Conservation (phyloP, 768 basidiomycete species). For the Kwoniella botswanensis region DNA sequence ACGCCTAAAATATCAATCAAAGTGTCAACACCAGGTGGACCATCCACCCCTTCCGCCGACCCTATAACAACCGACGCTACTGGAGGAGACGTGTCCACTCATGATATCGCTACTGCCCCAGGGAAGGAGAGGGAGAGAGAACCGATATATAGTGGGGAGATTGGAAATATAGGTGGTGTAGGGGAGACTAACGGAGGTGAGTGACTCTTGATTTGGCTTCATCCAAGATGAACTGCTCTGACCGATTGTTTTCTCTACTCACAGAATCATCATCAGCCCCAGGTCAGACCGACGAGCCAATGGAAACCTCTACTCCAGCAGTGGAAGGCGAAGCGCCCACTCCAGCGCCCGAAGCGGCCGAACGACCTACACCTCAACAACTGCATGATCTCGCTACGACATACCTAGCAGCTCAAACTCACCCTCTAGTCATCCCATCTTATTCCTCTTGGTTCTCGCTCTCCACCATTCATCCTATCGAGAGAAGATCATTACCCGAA, state of each 20-base stretch:
- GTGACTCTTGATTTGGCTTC: slow-evolving; percentile 10
- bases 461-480: slow-evolving; percentile 88
- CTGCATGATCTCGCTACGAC: slow-evolving; percentile 62
- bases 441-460: slow-evolving; percentile 99
- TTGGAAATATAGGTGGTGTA: slow-evolving; percentile 69
- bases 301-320: slow-evolving; percentile 61
- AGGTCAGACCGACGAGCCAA: slow-evolving; percentile 24
- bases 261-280: slow-evolving; percentile 24
- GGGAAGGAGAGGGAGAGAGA: slow-evolving; percentile 90
- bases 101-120: slow-evolving; percentile 74
- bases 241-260: neutral
- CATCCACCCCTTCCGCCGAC: neutral
- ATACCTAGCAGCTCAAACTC: slow-evolving; percentile 95
- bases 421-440: slow-evolving; percentile 94
- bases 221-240: neutral
- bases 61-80: slow-evolving; percentile 15
- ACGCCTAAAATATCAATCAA: slow-evolving; percentile 51
- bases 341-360: slow-evolving; percentile 65
- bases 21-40: slow-evolving; percentile 33
- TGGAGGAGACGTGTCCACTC: slow-evolving; percentile 45
- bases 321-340: slow-evolving; percentile 24
- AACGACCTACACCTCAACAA: slow-evolving; percentile 76
- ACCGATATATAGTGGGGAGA: slow-evolving; percentile 76
- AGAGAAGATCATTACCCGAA: slow-evolving; percentile 89
- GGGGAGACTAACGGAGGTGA: slow-evolving; percentile 36